phyloP scores from a whole-genome alignment of 2,329 filamentous ascomycete species.

The Rutstroemia sp. region DNA sequence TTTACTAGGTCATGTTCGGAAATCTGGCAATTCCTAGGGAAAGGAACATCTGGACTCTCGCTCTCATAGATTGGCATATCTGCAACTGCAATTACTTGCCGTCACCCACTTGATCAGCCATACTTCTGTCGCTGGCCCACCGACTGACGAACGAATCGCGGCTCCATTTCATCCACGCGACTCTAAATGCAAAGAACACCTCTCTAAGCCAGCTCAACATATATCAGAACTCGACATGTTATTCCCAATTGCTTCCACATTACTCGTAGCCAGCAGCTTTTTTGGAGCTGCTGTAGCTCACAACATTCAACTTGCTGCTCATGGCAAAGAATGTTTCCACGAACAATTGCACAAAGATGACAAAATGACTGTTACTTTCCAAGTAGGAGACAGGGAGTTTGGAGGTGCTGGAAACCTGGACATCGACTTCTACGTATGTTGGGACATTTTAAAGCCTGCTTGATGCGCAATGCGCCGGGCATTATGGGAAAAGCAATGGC shows the following conservation, averaged over 20 bases:
- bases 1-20: neutral
- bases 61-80: too few species aligned
- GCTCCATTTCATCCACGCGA: too few species aligned
- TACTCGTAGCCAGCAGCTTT: constrained; percentile 25
- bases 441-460: neutral
- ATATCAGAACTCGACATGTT: constrained; percentile 21
- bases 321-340: constrained; percentile 96
- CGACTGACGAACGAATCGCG: too few species aligned
- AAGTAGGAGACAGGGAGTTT: constrained; percentile 95
- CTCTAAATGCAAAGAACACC: neutral
- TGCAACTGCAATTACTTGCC: neutral
- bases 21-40: neutral
- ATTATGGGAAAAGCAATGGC: constrained; percentile 1
- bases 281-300: constrained; percentile 63
- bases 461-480: neutral
- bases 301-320: constrained; percentile 91
- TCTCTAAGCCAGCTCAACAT: neutral
- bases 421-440: constrained; percentile 94
- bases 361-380: constrained; percentile 97
- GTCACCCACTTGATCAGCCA: too few species aligned
- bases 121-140: too few species aligned
- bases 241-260: constrained; percentile 24
- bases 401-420: constrained; percentile 90
- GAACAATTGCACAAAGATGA: constrained; percentile 88
- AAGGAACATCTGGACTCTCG: neutral